Evolutionary conservation across 768 basidiomycete genomes (phyloP), one percentile per base, ranked within the genome.

Genomic region (Rhizopogon vesiculosus): DNA sequence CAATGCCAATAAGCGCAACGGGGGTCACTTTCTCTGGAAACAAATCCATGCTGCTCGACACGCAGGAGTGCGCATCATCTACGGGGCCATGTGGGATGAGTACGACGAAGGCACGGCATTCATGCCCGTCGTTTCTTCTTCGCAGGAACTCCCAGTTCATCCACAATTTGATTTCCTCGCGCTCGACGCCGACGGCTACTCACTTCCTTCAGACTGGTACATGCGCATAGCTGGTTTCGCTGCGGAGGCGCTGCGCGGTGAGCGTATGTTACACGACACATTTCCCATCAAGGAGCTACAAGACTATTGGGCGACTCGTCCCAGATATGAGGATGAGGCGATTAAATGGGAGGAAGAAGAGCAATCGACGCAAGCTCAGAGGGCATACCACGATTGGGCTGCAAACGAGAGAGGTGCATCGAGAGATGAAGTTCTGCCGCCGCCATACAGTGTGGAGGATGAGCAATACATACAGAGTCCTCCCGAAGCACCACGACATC

Each of bases 11-110:
- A 83, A 79, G 43, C 77, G 91, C 4, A 77, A 84, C 19, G 88
- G 89, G 3, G 91, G 91, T 1, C 78, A 76, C 29, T 92, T 92
- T 68, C 65, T 93, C 45, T 93, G 89, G 87, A 76, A 82, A 54
- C 90, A 93, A 66, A 73, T 93, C 5, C 82, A 78, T 72, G 86
- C 91, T 62, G 85, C 83, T 12, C 79, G 78, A 28, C 73, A 77
- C 44, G 78, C 78, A 29, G 83, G 86, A 29, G 83, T 80, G 7
- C 79, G 82, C 18, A 85, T 73, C 7, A 79, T 91, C 52, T 92
- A 92, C 59, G 86, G 86, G 22, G 89, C 89, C 7, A 92, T 91
- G 89, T 92, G 91, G 89, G 91, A 93, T 62, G 91, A 91, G 68
- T 91, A 91, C 59, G 89, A 92, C 61, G 89, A 91, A 74, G 91